Percentiles rank a stretch among this genome's conserved stretches.
These are phyloP conservation scores for Shiraia bambusicola DNA, from an alignment of 2,329 filamentous ascomycete species.

Conservation along the genomic window DNA sequence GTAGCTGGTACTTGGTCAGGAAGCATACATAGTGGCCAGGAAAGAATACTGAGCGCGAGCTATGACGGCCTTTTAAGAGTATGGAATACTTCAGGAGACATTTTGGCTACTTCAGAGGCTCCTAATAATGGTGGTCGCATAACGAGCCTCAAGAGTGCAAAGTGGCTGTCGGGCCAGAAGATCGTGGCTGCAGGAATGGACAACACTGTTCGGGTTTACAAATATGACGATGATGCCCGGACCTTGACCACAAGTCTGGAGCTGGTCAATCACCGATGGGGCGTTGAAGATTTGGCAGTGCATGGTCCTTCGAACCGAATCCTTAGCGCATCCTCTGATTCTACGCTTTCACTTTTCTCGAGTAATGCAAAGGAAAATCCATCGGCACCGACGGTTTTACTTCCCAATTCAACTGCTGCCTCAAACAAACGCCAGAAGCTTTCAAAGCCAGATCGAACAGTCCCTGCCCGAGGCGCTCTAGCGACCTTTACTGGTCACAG, in stretches of 20 bases:
- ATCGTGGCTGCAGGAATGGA: slow-evolving; percentile 84
- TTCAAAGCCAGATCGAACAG: slow-evolving; percentile 59
- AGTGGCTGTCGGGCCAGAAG: slow-evolving; percentile 75
- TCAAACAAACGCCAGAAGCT: slow-evolving; percentile 76
- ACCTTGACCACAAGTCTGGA: slow-evolving; percentile 74
- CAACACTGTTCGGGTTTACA: slow-evolving; percentile 85
- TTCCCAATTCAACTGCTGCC: slow-evolving; percentile 65
- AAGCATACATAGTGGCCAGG: slow-evolving; percentile 55
- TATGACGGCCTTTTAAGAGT: slow-evolving; percentile 88
- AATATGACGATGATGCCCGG: slow-evolving; percentile 68
- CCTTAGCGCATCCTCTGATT: slow-evolving; percentile 82
- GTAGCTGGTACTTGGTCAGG: slow-evolving; percentile 60
- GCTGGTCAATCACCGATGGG: slow-evolving; percentile 77
- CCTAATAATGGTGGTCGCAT: slow-evolving; percentile 64
- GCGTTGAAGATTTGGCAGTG: slow-evolving; percentile 73
- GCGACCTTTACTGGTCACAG: slow-evolving; percentile 71
- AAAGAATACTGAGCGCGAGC: slow-evolving; percentile 83
- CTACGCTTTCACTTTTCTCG: slow-evolving; percentile 85
- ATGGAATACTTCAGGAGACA: slow-evolving; percentile 83
- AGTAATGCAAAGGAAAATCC: slow-evolving; percentile 75
- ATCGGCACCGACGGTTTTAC: slow-evolving; percentile 66
- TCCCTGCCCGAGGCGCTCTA: slow-evolving; percentile 75
- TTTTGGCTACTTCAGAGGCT: slow-evolving; percentile 73
- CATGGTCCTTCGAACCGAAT: slow-evolving; percentile 74
- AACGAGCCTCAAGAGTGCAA: slow-evolving; percentile 74